phyloP scores from a whole-genome alignment of 176 grass and related monocot species.

The Oryza meridionalis region DNA sequence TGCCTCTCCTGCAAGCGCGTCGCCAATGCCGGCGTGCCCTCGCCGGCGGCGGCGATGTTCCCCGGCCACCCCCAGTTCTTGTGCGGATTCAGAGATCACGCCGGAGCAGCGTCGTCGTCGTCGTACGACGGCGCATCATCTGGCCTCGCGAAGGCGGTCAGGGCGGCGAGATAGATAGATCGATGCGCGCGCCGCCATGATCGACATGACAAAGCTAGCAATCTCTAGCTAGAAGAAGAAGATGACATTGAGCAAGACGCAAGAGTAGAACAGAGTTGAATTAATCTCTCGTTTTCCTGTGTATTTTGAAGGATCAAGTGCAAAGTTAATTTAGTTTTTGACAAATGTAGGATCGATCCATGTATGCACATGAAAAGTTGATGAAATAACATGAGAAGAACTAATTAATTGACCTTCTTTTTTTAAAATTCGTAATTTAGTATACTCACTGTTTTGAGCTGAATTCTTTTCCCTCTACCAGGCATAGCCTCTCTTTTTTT shows the following conservation, averaged over 20 bases:
- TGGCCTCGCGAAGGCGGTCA: constrained; percentile 35
- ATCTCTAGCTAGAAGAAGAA: not conserved
- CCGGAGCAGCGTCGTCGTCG: not conserved
- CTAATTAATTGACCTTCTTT: constrained; percentile 23
- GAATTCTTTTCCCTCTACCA: not conserved
- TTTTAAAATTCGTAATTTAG: not conserved
- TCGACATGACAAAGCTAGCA: not conserved
- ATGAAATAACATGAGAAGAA: constrained; percentile 36
- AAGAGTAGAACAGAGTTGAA: constrained; percentile 29
- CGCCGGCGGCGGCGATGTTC: constrained; percentile 2
- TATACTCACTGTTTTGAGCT: not conserved
- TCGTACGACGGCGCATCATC: not conserved
- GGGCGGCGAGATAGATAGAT: constrained; percentile 46
- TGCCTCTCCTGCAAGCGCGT: constrained; percentile 89
- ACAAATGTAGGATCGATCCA: constrained; percentile 29
- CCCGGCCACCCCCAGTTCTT: constrained; percentile 46
- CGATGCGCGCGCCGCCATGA: not conserved
- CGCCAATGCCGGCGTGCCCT: constrained; percentile 25
- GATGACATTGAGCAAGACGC: constrained; percentile 23
- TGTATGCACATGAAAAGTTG: constrained; percentile 41
- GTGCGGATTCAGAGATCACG: constrained; percentile 46
- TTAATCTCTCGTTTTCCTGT: not conserved
- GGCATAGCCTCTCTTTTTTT: not conserved
- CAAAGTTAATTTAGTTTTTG: constrained; percentile 33
- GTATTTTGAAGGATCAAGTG: not conserved